Base-by-base conservation (phyloP, 169 alveolate species). In the Condylostoma magnum region DNA sequence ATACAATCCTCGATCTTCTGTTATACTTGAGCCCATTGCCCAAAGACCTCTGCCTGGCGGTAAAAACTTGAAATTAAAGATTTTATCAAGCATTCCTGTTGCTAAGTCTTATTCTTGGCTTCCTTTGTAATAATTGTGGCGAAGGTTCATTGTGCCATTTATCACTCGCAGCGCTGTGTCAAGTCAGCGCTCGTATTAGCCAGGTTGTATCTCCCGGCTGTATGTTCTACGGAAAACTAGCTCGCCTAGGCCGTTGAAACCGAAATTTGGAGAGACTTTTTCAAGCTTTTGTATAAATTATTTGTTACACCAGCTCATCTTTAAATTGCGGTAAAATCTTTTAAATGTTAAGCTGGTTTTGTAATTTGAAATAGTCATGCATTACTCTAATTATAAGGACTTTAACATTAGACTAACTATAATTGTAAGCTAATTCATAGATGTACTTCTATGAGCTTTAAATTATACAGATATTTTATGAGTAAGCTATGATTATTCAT, bases 21-120 rank as follows among this genome's bases (percentile, higher is more conserved):
- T 80, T 10, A 80, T 80, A n/a, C 53, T 69, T 8, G 70, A 69
- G 12, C 88, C 88, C 88, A 80, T 80, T 6, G 84, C 84, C 84
- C 88, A 80, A 0, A 80, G 58, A 5, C 88, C 88, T 30, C 88
- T 69, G 8, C 88, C 88, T 2, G 88, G 88, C 5, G 88, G 88
- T 12, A 76, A 31, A 53, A 80, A 80, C 55, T 80, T 80, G 47
- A 80, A 69, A 25, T 74, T 76, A 31, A 34, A 76, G n/a, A 80
- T 80, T 27, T 70, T 75, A 31, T 75, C 79, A 55, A 43, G 76
- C 88, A 80, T 80, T 18, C 33, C 54, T 81, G 28, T 38, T 5
- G 88, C 88, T 18, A 38, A 3, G 12, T 18, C 10, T 52, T 6
- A 38, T 51, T 66, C 27, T 54, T 3, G 22, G 63, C 54, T 27